A percentile compares a stretch with the other conserved stretches of the same genome.
Conservation (phyloP, 495 filamentous ascomycete genomes). For the Podospora pseudoanserina region DNA sequence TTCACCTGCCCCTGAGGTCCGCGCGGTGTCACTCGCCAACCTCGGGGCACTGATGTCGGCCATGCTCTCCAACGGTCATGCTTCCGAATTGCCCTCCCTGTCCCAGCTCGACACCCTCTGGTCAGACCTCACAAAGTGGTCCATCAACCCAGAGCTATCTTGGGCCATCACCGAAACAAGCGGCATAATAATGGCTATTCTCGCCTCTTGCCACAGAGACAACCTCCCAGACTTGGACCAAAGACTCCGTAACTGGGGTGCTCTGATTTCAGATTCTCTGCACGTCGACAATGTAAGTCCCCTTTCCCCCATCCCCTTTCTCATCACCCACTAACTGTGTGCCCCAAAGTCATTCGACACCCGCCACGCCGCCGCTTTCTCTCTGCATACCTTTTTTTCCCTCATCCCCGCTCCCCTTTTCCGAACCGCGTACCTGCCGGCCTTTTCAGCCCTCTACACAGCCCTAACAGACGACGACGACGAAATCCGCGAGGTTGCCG, state of each 20-base stretch:
- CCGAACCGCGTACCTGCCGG: conserved; percentile 38
- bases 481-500: conserved; percentile 68
- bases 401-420: neutral
- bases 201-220: conserved; percentile 11
- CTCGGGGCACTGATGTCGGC: conserved; percentile 35
- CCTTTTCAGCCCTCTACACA: conserved; percentile 49
- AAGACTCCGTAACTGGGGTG: conserved; percentile 39
- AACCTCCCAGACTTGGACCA: conserved; percentile 17
- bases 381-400: conserved; percentile 36
- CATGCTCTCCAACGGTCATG: conserved; percentile 13
- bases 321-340: conserved; percentile 2
- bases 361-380: conserved; percentile 52
- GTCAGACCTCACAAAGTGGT: conserved; percentile 29
- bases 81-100: conserved; percentile 21
- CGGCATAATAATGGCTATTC: conserved; percentile 39
- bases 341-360: conserved; percentile 59
- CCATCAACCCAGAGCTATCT: conserved; percentile 42
- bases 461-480: conserved; percentile 84
- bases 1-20: conserved; percentile 33
- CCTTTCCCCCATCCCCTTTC: neutral
- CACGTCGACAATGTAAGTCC: conserved; percentile 43
- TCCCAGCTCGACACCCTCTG: conserved; percentile 30
- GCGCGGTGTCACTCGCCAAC: conserved; percentile 35
- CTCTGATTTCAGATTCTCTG: conserved; percentile 41
- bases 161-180: conserved; percentile 44